Percentiles rank a stretch among this genome's conserved stretches.
These are phyloP conservation scores for Cryoendolithus antarcticus DNA, from an alignment of 2,329 filamentous ascomycete species.

Conservation along the genomic window DNA sequence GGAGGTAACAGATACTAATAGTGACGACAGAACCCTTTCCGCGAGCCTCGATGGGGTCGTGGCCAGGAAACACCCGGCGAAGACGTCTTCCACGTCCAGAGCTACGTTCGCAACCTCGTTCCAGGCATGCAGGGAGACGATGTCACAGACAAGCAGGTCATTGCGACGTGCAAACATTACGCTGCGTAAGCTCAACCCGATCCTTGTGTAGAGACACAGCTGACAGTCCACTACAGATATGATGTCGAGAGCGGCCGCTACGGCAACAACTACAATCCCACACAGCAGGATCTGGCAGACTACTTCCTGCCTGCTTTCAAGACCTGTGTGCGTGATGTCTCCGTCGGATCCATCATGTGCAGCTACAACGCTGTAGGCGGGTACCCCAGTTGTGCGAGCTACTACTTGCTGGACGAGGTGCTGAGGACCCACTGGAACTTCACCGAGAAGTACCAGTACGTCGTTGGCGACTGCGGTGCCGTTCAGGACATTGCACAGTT, in stretches of 20 bases:
- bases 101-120: constrained; percentile 18
- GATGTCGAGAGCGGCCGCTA: constrained; percentile 17
- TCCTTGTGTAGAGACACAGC: not conserved
- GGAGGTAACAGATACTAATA: not conserved
- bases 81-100: constrained; percentile 8
- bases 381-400: constrained; percentile 46
- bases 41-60: constrained; percentile 12
- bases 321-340: constrained; percentile 27
- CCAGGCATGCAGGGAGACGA: constrained; percentile 17
- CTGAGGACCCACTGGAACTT: constrained; percentile 52
- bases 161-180: constrained; percentile 23
- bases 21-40: constrained; percentile 2
- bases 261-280: constrained; percentile 43
- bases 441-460: constrained; percentile 42
- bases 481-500: constrained; percentile 44
- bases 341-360: constrained; percentile 40
- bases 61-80: constrained; percentile 29
- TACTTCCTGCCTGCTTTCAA: constrained; percentile 57
- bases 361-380: constrained; percentile 48
- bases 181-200: not conserved
- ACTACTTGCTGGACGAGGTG: constrained; percentile 47
- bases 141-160: constrained; percentile 23
- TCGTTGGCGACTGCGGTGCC: constrained; percentile 52
- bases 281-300: constrained; percentile 46
- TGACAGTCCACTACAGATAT: constrained; percentile 19